phyloP scores from a whole-genome alignment of 2,329 filamentous ascomycete species.

The Pleurostoma richardsiae region DNA sequence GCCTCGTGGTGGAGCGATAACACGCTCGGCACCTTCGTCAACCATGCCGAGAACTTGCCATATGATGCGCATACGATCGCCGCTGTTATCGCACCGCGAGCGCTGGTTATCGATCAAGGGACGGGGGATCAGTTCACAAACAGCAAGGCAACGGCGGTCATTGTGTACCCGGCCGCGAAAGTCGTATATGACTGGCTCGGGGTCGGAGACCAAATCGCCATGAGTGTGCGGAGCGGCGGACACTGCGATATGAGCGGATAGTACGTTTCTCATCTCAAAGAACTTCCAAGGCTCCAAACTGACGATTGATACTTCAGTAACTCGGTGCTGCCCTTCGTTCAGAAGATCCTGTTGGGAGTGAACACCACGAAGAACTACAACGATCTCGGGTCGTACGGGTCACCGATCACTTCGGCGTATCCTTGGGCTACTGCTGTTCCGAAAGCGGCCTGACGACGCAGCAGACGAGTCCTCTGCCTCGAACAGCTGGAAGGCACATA shows the following conservation, averaged over 20 bases:
- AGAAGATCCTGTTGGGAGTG: conserved; percentile 39
- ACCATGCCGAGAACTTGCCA: conserved; percentile 47
- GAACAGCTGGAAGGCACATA: background rate
- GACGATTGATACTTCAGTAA: conserved; percentile 18
- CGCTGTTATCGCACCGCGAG: conserved; percentile 51
- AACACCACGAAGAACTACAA: conserved; percentile 39
- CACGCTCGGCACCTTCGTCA: conserved; percentile 48
- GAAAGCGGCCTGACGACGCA: conserved; percentile 3
- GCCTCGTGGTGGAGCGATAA: conserved; percentile 53
- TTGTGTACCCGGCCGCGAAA: conserved; percentile 45
- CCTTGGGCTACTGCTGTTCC: conserved; percentile 37
- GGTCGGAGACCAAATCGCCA: conserved; percentile 40
- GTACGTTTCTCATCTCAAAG: conserved; percentile 21
- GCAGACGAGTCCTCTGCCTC: background rate
- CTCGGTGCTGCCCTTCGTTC: conserved; percentile 41
- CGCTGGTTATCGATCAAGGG: conserved; percentile 51
- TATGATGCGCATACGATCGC: conserved; percentile 55
- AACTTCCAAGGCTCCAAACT: conserved; percentile 5
- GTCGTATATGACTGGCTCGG: conserved; percentile 51
- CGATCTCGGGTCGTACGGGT: conserved; percentile 35
- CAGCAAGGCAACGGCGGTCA: conserved; percentile 41
- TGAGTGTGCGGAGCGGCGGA: conserved; percentile 38
- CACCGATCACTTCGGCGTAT: conserved; percentile 36
- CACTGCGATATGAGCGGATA: conserved; percentile 45
- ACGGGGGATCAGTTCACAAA: conserved; percentile 42